These are phyloP conservation scores for Pholiota adiposa DNA, from an alignment of 1,284 basidiomycete species.

Conservation along the genomic window DNA sequence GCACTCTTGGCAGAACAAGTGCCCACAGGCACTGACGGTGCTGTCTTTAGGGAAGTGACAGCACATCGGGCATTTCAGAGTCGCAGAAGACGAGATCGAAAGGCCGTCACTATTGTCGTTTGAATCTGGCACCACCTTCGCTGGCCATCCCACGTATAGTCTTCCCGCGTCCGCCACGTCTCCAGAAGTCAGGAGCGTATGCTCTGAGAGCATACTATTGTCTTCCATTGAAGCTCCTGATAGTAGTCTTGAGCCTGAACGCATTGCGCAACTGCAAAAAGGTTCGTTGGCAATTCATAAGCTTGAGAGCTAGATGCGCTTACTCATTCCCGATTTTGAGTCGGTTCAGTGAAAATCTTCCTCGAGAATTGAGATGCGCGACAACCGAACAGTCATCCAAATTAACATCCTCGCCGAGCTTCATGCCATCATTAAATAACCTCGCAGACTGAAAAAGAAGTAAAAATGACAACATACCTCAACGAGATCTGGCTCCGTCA, in stretches of 20 bases:
- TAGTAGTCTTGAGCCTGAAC: constrained; percentile 50
- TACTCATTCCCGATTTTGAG: constrained; percentile 44
- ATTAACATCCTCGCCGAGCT: constrained; percentile 45
- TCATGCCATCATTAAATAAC: not conserved
- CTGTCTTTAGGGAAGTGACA: constrained; percentile 26
- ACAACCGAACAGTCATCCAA: constrained; percentile 50
- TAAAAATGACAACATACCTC: constrained; percentile 29
- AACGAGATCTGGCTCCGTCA: constrained; percentile 50
- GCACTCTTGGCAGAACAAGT: constrained; percentile 36
- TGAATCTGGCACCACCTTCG: constrained; percentile 19
- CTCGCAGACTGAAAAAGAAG: not conserved
- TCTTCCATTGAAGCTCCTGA: constrained; percentile 55
- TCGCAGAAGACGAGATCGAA: not conserved
- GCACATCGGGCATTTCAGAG: constrained; percentile 26
- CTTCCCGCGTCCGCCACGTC: constrained; percentile 46
- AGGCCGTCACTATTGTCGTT: not conserved
- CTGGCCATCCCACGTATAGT: constrained; percentile 50
- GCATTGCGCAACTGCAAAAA: constrained; percentile 38
- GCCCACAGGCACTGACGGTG: constrained; percentile 29
- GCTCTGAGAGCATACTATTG: constrained; percentile 50
- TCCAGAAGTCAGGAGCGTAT: constrained; percentile 50
- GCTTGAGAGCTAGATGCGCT: constrained; percentile 13
- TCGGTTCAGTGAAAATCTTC: constrained; percentile 45
- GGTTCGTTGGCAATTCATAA: not conserved
- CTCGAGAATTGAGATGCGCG: constrained; percentile 50